A percentile compares a stretch with the other conserved stretches of the same genome.
phyloP scores from a whole-genome alignment of 441 rosid genomes.

The Gossypium davidsonii region DNA sequence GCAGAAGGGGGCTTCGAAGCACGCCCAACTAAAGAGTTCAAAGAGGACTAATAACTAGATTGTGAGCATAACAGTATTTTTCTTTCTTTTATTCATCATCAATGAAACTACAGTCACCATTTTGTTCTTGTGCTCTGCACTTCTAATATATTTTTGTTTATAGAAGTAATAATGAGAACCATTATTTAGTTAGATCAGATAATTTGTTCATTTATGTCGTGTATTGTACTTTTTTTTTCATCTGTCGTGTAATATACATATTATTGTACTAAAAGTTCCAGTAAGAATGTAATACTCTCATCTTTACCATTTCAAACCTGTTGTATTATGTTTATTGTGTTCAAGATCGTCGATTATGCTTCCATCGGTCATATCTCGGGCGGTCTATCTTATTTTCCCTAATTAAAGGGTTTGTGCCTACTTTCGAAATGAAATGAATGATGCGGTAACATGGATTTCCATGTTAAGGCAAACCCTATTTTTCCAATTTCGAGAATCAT shows the following conservation, averaged over 20 bases:
- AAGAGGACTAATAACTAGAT: constrained; percentile 33
- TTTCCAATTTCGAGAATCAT: too few species aligned
- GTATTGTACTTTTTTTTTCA: neutral
- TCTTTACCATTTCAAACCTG: too few species aligned
- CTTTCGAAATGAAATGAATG: too few species aligned
- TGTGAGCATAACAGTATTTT: constrained; percentile 4
- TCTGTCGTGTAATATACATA: neutral
- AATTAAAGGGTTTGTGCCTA: too few species aligned
- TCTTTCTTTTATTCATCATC: neutral
- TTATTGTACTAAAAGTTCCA: too few species aligned
- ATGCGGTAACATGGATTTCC: too few species aligned
- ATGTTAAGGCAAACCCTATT: too few species aligned
- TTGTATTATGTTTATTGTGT: too few species aligned
- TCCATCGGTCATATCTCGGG: too few species aligned
- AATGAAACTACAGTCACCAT: constrained; percentile 5
- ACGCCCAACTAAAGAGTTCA: constrained; percentile 50
- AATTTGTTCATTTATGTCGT: neutral
- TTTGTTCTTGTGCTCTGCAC: constrained; percentile 19
- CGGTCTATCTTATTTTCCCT: too few species aligned
- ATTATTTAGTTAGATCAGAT: neutral
- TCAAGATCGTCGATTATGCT: too few species aligned
- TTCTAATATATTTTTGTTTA: constrained; percentile 10
- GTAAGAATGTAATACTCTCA: too few species aligned
- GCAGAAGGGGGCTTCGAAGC: constrained; percentile 70
- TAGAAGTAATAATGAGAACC: constrained; percentile 5